Evolutionary conservation across 2,329 filamentous ascomycete species (phyloP).

Genomic region (Nigrospora osmanthi): DNA sequence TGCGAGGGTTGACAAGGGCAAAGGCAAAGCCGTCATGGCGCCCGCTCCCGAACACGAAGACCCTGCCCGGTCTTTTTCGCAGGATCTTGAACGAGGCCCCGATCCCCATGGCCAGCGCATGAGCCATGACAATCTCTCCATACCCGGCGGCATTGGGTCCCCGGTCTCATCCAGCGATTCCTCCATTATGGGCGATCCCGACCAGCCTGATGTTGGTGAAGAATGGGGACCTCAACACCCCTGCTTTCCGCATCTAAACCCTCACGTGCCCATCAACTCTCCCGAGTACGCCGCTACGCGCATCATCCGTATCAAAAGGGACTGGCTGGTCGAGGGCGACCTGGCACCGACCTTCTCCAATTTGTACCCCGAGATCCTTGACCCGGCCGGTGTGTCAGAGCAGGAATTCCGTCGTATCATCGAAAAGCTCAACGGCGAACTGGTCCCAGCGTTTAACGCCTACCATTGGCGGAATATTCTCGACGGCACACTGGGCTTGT

Average conservation of each 20-base stretch:
- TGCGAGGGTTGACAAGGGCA: conserved; percentile 37
- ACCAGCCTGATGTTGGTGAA: conserved; percentile 60
- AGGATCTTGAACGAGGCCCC: conserved; percentile 48
- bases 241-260: conserved; percentile 88
- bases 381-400: conserved; percentile 73
- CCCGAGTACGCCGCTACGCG: conserved; percentile 70
- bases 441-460: conserved; percentile 74
- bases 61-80: conserved; percentile 29
- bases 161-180: conserved; percentile 49
- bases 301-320: conserved; percentile 83
- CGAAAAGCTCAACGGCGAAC: conserved; percentile 70
- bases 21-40: conserved; percentile 40
- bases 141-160: conserved; percentile 44
- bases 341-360: conserved; percentile 90
- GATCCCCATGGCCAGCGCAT: conserved; percentile 33
- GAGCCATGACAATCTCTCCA: conserved; percentile 36
- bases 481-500: conserved; percentile 69
- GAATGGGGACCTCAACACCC: conserved; percentile 93
- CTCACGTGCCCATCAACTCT: conserved; percentile 75
- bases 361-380: conserved; percentile 90
- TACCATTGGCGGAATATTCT: conserved; percentile 69
- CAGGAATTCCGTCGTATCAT: conserved; percentile 79
- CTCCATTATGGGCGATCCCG: conserved; percentile 54
- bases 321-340: conserved; percentile 88
- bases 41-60: conserved; percentile 23